Percentiles rank a stretch among this genome's conserved stretches.
Conservation (phyloP, 139 green algal species). For the Auxenochlorella pyrenoidosa region DNA sequence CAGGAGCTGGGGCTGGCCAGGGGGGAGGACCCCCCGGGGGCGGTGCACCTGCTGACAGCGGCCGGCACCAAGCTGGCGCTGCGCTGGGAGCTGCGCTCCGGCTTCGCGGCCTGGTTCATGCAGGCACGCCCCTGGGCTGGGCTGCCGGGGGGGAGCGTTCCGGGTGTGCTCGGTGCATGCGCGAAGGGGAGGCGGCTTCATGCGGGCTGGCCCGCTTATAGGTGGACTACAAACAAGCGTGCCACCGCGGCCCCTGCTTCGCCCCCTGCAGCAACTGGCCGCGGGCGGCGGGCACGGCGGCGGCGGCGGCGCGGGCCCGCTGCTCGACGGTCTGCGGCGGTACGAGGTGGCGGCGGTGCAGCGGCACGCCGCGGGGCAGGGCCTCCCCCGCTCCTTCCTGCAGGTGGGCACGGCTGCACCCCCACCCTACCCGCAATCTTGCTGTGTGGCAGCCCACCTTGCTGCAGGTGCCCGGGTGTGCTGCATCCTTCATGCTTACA, state of each 20-base stretch:
- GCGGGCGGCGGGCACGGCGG: neutral
- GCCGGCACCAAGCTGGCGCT: constrained; percentile 55
- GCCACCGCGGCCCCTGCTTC: too few relatives aligned
- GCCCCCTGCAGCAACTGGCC: constrained; percentile 42
- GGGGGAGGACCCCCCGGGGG: neutral
- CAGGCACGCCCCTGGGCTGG: neutral
- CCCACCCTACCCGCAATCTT: too few relatives aligned
- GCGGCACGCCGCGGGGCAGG: constrained; percentile 28
- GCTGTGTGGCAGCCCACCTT: too few relatives aligned
- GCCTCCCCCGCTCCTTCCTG: constrained; percentile 56
- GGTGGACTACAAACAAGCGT: too few relatives aligned
- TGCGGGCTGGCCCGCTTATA: too few relatives aligned
- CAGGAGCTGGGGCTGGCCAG: constrained; percentile 46
- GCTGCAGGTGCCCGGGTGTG: too few relatives aligned
- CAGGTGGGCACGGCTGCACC: neutral
- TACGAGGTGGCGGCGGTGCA: constrained; percentile 72
- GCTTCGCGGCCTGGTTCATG: constrained; percentile 77
- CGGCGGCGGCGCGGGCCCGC: neutral
- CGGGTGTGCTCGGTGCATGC: too few relatives aligned
- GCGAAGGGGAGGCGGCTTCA: too few relatives aligned
- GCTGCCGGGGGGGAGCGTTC: too few relatives aligned
- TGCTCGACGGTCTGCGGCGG: constrained; percentile 63
- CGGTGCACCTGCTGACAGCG: constrained; percentile 18
- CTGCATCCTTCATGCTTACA: too few relatives aligned
- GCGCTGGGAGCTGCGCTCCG: constrained; percentile 70